Evolutionary conservation across 164 flowering plant species (phyloP).

Genomic region (Magnolia officinalis): DNA sequence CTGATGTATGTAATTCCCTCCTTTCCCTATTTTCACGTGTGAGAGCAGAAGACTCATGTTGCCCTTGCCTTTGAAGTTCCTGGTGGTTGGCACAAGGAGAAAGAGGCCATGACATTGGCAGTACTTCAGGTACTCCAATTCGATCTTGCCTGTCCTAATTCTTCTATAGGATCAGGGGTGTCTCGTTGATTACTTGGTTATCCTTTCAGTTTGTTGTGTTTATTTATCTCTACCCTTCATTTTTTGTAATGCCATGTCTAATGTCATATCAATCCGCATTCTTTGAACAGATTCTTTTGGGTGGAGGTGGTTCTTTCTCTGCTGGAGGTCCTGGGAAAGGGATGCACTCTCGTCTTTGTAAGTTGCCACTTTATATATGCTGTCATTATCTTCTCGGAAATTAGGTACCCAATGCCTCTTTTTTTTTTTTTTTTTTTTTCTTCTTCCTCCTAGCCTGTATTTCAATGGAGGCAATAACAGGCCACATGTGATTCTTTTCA

Average conservation of each 20-base stretch:
- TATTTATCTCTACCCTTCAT: background rate
- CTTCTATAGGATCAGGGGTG: background rate
- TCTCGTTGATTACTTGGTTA: background rate
- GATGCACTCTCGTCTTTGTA: conserved; percentile 85
- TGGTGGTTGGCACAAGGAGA: conserved; percentile 78
- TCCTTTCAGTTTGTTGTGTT: background rate
- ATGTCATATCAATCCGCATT: background rate
- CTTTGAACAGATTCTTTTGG: conserved; percentile 65
- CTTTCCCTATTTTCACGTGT: conserved; percentile 1
- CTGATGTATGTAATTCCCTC: background rate
- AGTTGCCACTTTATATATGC: conserved; percentile 27
- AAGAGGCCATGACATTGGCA: conserved; percentile 68
- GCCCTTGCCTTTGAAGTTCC: conserved; percentile 91
- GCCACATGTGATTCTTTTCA: background rate
- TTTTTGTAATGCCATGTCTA: background rate
- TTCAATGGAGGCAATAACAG: too few species aligned
- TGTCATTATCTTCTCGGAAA: background rate
- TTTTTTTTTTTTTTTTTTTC: background rate
- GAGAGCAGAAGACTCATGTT: conserved; percentile 58
- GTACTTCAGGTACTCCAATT: conserved; percentile 72
- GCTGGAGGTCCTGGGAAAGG: conserved; percentile 99
- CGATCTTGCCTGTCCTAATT: conserved; percentile 1
- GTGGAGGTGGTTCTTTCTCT: conserved; percentile 97
- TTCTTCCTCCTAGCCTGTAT: background rate
- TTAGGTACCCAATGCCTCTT: background rate